phyloP scores from a whole-genome alignment of 1,139 yeast genomes.

The Kodamaea anthophila region DNA sequence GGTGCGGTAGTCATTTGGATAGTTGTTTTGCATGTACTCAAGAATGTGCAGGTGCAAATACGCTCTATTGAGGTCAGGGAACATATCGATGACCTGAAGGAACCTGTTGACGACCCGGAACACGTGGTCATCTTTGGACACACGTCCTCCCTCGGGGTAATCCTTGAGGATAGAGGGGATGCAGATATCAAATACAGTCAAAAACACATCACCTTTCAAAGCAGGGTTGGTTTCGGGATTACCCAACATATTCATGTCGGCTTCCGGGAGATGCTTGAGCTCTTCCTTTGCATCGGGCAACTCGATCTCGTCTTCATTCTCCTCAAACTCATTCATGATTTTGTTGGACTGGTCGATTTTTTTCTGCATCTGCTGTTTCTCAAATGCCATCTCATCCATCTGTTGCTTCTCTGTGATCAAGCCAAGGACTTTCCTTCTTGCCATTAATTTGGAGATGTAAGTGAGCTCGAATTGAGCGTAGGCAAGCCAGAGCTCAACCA shows the following conservation, averaged over 20 bases:
- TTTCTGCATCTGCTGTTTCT: slow-evolving; percentile 25
- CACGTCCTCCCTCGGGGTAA: slow-evolving; percentile 20
- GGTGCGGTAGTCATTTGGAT: slow-evolving; percentile 35
- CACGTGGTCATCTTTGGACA: slow-evolving; percentile 28
- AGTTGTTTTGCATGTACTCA: slow-evolving; percentile 38
- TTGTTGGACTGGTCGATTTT: slow-evolving; percentile 17
- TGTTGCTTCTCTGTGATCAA: slow-evolving; percentile 70
- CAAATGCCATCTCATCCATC: slow-evolving; percentile 41
- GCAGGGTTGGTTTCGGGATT: slow-evolving; percentile 86
- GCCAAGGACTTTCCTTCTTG: slow-evolving; percentile 79
- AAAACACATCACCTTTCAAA: slow-evolving; percentile 79
- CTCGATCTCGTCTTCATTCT: slow-evolving; percentile 34
- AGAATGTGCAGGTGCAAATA: slow-evolving; percentile 63
- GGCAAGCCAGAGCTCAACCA: slow-evolving; percentile 69
- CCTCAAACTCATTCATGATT: slow-evolving; percentile 13
- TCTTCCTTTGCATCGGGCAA: slow-evolving; percentile 56
- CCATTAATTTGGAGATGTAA: slow-evolving; percentile 75
- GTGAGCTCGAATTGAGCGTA: slow-evolving; percentile 85
- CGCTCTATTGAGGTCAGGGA: slow-evolving; percentile 61
- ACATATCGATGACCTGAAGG: slow-evolving; percentile 56
- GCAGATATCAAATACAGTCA: slow-evolving; percentile 74
- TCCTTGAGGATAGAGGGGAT: slow-evolving; percentile 42
- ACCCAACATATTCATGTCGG: slow-evolving; percentile 81
- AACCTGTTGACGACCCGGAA: slow-evolving; percentile 42
- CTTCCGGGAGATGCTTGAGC: slow-evolving; percentile 73